Base-by-base conservation (phyloP, 129 eudicot species). In the Flaveria linearis region DNA sequence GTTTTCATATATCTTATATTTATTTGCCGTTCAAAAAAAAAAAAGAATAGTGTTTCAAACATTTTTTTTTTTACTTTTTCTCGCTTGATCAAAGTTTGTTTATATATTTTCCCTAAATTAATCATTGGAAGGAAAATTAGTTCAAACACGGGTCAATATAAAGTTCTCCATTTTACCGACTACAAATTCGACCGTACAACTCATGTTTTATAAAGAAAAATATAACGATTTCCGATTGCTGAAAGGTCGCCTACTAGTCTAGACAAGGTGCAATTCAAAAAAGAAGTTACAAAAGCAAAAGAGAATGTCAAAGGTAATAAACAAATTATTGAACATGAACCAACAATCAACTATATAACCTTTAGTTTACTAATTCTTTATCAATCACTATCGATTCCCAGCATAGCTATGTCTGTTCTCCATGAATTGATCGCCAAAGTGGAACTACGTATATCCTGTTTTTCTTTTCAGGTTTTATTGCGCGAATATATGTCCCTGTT, bases 301-400 rank as follows among this genome's bases (percentile, higher is more conserved):
- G 9, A 26, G 67, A 71, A 79, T 49, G 78, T 63, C 76, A 79
- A 71, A 79, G 45, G n/a, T 30, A 26, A 16, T 20, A 12, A 61
- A 62, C 8, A 64, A 51, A 33, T 9, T 2, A 30, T 52, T 20
- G 20, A 26, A 61, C 47, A 16, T 58, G 58, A 76, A 77, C 53
- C 66, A 78, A 25, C 49, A 30, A 58, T 36, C 82, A 69, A 41
- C 82, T 57, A 42, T 45, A 67, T 5, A 56, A 57, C 28, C 20
- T 56, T 55, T 53, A 55, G 22, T 77, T 43, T 68, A 78, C 52
- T 56, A 69, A 7, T 57, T 69, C 50, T 78, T 43, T 70, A 26
- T 9, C n/a, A 9, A 2, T 75, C 72, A 17, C 53, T 47, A 78
- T 26, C 71, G 65, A 49, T 71, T 78, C 82, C 64, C 46, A 0